Percentiles rank a stretch among this genome's conserved stretches.
Evolutionary conservation across 2,329 filamentous ascomycete species (phyloP).

Genomic region (Colletotrichum lini): DNA sequence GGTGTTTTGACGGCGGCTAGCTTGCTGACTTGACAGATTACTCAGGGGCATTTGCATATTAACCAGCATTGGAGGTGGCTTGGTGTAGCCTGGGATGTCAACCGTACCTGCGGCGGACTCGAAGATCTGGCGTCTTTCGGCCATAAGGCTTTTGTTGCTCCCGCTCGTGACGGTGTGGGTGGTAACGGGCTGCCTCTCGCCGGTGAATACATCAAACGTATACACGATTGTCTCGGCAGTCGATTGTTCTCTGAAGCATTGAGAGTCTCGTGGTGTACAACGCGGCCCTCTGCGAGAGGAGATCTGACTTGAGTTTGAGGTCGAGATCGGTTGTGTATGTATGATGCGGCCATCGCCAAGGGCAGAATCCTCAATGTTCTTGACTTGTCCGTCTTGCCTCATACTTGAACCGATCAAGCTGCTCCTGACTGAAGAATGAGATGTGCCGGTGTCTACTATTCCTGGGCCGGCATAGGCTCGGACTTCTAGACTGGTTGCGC

Average conservation of each 20-base stretch:
- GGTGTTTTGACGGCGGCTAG: not conserved
- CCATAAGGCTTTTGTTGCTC: constrained; percentile 10
- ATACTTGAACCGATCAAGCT: not conserved
- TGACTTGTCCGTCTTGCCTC: not conserved
- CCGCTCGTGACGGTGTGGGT: not conserved
- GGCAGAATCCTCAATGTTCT: not conserved
- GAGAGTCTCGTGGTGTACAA: not conserved
- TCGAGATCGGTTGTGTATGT: not conserved
- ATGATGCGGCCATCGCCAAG: no score
- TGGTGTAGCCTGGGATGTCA: not conserved
- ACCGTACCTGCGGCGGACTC: not conserved
- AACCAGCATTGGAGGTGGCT: not conserved
- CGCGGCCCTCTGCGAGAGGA: not conserved
- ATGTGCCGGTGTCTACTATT: not conserved
- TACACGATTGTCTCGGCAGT: not conserved
- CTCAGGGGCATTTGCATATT: not conserved
- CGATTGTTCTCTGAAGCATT: not conserved
- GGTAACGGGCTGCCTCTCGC: not conserved
- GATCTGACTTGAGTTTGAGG: not conserved
- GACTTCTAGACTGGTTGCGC: constrained; percentile 13
- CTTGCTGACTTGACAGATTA: not conserved
- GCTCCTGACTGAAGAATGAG: not conserved
- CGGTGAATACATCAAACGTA: not conserved
- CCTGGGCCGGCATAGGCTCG: not conserved
- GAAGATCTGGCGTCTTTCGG: constrained; percentile 18